Conservation (phyloP, 768 basidiomycete species). For the Amanita jacksonii region DNA sequence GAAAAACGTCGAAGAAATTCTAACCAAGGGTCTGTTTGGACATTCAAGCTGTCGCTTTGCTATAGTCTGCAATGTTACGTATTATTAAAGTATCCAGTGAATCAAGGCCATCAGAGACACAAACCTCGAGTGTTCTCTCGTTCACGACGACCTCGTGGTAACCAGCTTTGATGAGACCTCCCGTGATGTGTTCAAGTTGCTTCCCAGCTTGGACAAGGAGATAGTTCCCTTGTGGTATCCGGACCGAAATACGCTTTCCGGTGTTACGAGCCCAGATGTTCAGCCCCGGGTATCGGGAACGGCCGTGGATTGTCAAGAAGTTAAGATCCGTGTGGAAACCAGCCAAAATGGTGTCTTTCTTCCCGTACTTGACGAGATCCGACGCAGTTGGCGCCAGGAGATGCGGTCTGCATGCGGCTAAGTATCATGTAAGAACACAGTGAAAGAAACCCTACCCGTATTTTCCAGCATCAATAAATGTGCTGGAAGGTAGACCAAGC, state of each 20-base stretch:
- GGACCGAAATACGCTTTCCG: constrained; percentile 82
- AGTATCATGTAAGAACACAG: neutral
- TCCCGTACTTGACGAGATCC: constrained; percentile 70
- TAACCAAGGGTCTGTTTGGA: constrained; percentile 77
- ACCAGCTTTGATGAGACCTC: constrained; percentile 84
- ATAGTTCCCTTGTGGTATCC: constrained; percentile 72
- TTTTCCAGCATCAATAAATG: constrained; percentile 69
- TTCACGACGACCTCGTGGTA: constrained; percentile 95
- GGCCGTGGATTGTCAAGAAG: constrained; percentile 86
- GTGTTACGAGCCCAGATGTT: constrained; percentile 95
- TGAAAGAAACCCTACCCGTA: constrained; percentile 53
- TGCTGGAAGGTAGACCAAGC: constrained; percentile 58
- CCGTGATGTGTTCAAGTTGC: constrained; percentile 82
- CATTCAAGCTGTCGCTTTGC: constrained; percentile 43
- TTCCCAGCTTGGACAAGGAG: constrained; percentile 94
- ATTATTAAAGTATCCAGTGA: neutral
- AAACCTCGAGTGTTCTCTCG: constrained; percentile 60
- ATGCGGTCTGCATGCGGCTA: constrained; percentile 43
- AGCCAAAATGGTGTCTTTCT: constrained; percentile 77
- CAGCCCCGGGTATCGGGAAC: constrained; percentile 78
- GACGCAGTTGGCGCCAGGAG: constrained; percentile 92
- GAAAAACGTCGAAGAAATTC: constrained; percentile 97
- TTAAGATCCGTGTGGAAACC: constrained; percentile 95
- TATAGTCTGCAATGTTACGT: constrained; percentile 39
- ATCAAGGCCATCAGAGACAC: constrained; percentile 18